Evolutionary conservation across 106 monocot species (phyloP).

Genomic region (Allium sativum): DNA sequence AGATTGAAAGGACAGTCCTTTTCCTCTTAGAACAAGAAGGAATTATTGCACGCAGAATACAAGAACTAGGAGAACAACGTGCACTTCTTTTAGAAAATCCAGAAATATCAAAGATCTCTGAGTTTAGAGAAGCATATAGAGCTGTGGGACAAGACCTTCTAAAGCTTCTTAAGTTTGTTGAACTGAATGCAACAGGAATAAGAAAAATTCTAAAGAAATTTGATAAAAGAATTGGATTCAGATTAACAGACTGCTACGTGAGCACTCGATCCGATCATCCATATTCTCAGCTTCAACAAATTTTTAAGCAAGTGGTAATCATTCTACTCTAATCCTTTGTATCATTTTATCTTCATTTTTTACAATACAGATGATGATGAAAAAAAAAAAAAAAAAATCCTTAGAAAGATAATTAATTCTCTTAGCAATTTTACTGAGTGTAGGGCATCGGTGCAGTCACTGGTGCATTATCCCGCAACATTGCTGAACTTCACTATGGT

Average conservation of each 20-base stretch:
- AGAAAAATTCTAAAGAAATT: conserved; percentile 97
- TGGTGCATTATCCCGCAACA: conserved; percentile 56
- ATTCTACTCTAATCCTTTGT: neutral
- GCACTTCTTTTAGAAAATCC: conserved; percentile 38
- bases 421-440: neutral
- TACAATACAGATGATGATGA: neutral
- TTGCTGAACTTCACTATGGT: conserved; percentile 30
- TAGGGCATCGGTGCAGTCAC: conserved; percentile 68
- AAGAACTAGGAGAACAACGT: conserved; percentile 51
- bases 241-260: conserved; percentile 84
- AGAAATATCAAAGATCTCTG: conserved; percentile 44
- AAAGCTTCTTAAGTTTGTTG: conserved; percentile 84
- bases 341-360: neutral
- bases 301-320: conserved; percentile 97
- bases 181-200: conserved; percentile 84
- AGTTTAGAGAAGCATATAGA: conserved; percentile 65
- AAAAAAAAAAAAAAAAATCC: no score
- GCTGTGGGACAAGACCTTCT: conserved; percentile 74
- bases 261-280: conserved; percentile 87
- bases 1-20: conserved; percentile 92
- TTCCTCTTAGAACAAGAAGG: conserved; percentile 95
- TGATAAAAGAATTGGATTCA: conserved; percentile 79
- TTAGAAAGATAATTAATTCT: no score
- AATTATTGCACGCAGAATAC: conserved; percentile 59
- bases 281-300: conserved; percentile 94